Evolutionary conservation across 805 yeast genomes (phyloP), one percentile per base, ranked within the genome.

Genomic region (Komagataella pastoris): DNA sequence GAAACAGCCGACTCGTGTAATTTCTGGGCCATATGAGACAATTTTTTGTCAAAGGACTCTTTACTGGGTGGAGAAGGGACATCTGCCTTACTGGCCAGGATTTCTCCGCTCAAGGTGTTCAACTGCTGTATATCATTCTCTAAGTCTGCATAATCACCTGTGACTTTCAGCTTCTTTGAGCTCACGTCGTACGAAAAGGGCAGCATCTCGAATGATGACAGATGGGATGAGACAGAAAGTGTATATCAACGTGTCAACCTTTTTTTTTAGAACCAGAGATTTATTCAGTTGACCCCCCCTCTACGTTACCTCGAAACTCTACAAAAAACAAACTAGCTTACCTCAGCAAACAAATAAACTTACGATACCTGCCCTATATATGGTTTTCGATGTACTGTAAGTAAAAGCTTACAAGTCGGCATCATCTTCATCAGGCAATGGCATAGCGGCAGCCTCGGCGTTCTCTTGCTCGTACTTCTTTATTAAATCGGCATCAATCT

Each of bases 391-490:
- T 19, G 47, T 17, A 44, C n/a, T 44, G 10, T 12, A 17, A 44
- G 21, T n/a, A 10, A 10, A 17, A 19, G 21, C 52, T 77, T 88
- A 93, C 76, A 93, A 86, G 75, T 93, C 99, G 68, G 97, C 97
- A 68, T 93, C 99, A 71, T 93, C 99, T 79, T 93, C 99, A 77
- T 93, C 99, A 61, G 99, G 99, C 73, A 93, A 85, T 72, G 99
- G 99, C 81, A 93, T 80, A 61, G 97, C 96, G 63, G 98, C 88
- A 66, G 99, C 99, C 76, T 87, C 95, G 72, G 88, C 97, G 95
- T 93, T 91, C 79, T 93, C 99, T 70, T 89, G 95, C 81, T 93
- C 97, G 80, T 93, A 93, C 77, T 91, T 90, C 77, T 82, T 85
- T 97, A 93, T 88, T 76, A 93, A 81, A 65, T 85, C 93, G 63